Conservation (phyloP, 495 filamentous ascomycete genomes). For the Aspergillus steynii region DNA sequence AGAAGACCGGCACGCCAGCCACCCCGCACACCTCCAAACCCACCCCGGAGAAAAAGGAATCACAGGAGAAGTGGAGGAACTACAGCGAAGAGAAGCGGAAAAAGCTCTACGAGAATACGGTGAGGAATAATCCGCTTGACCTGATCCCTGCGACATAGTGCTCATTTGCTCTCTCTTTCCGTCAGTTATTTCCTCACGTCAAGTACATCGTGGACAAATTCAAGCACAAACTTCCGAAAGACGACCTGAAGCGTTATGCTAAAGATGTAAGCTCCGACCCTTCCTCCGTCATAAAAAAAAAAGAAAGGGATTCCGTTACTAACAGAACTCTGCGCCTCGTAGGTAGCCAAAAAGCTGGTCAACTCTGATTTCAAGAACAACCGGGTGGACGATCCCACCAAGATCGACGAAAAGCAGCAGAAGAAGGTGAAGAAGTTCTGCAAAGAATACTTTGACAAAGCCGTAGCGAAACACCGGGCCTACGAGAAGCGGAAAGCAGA, state of each 20-base stretch:
- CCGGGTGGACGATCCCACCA: constrained; percentile 79
- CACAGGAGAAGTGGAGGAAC: constrained; percentile 76
- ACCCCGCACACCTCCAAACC: constrained; percentile 52
- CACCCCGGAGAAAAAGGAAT: constrained; percentile 62
- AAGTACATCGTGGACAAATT: constrained; percentile 85
- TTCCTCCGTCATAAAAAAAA: not conserved
- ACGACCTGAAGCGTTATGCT: constrained; percentile 82
- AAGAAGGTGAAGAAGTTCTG: constrained; percentile 79
- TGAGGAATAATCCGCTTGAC: constrained; percentile 40
- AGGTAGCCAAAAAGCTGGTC: constrained; percentile 81
- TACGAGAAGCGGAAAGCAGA: constrained; percentile 66
- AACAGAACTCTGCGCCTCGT: constrained; percentile 5
- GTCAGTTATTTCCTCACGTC: constrained; percentile 76
- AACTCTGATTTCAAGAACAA: constrained; percentile 85
- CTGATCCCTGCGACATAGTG: not conserved
- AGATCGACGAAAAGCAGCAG: constrained; percentile 74
- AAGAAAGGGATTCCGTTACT: not conserved
- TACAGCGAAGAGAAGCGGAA: constrained; percentile 82
- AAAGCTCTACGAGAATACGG: constrained; percentile 90
- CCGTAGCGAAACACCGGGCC: constrained; percentile 69
- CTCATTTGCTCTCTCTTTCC: constrained; percentile 12
- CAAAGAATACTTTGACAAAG: constrained; percentile 83
- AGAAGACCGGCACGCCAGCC: constrained; percentile 50
- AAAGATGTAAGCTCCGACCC: constrained; percentile 65
- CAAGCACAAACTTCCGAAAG: constrained; percentile 77